Percentiles rank a stretch among this genome's conserved stretches.
Conservation (phyloP, 345 rosid species). For the Nephelium lappaceum region DNA sequence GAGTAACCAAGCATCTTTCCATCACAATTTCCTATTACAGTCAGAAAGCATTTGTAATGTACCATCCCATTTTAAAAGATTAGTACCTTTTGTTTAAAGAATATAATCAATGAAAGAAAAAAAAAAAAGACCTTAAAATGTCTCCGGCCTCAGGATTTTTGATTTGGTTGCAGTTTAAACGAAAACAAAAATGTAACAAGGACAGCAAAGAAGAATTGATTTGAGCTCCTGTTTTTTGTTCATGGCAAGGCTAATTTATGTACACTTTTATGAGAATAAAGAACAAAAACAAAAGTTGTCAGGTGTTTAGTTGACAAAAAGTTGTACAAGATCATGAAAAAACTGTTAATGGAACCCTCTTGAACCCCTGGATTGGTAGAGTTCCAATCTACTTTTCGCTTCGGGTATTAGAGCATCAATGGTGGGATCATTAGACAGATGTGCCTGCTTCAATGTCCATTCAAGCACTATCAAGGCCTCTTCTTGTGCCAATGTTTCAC, state of each 20-base stretch:
- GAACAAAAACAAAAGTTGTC: conserved; percentile 8
- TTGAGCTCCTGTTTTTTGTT: too few relatives aligned
- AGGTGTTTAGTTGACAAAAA: not conserved
- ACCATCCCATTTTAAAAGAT: too few relatives aligned
- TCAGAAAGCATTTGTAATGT: too few relatives aligned
- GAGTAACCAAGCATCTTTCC: too few relatives aligned
- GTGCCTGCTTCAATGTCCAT: conserved; percentile 75
- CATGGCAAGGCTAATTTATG: conserved; percentile 20
- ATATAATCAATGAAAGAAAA: too few relatives aligned
- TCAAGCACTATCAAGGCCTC: conserved; percentile 73
- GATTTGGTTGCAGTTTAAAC: too few relatives aligned
- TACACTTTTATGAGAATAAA: conserved; percentile 15
- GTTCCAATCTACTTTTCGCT: conserved; percentile 69
- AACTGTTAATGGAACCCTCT: conserved; percentile 49
- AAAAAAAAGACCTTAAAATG: too few relatives aligned
- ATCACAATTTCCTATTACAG: too few relatives aligned
- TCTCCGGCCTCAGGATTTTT: too few relatives aligned
- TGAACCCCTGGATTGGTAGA: conserved; percentile 77
- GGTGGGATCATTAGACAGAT: conserved; percentile 43
- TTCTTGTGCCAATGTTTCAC: conserved; percentile 66
- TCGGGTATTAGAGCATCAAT: conserved; percentile 60
- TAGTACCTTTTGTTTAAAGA: too few relatives aligned
- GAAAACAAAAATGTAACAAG: too few relatives aligned
- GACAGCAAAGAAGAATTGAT: too few relatives aligned
- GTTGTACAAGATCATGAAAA: not conserved